These are phyloP conservation scores for Cyclaneusma minus DNA, from an alignment of 2,329 filamentous ascomycete genomes.

Conservation along the genomic window DNA sequence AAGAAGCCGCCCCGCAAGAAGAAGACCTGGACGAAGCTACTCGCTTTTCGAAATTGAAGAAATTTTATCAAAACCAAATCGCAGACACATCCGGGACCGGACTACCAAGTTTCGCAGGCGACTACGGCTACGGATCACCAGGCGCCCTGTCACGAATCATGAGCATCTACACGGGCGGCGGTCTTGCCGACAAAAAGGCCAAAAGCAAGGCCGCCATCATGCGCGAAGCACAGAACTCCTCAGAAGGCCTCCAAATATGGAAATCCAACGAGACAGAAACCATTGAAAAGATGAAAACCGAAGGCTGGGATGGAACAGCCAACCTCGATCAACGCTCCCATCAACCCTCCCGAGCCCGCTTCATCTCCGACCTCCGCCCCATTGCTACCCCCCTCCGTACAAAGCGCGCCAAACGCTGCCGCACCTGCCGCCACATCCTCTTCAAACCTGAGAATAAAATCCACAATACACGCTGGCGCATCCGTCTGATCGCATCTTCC, in stretches of 20 bases:
- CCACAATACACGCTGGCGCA: slow-evolving; percentile 77
- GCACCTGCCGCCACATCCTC: slow-evolving; percentile 84
- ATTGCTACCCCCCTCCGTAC: slow-evolving; percentile 72
- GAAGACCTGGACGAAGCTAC: slow-evolving; percentile 42
- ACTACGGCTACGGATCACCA: slow-evolving; percentile 53
- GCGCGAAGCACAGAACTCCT: slow-evolving; percentile 57
- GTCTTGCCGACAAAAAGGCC: slow-evolving; percentile 44
- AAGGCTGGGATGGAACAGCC: slow-evolving; percentile 49
- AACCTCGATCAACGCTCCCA: slow-evolving; percentile 33
- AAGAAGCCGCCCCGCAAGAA: slow-evolving; percentile 21
- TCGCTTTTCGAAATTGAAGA: slow-evolving; percentile 57
- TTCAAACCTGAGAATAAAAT: slow-evolving; percentile 89
- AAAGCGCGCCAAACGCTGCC: slow-evolving; percentile 87
- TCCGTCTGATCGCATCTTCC: slow-evolving; percentile 73
- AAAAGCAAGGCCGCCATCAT: slow-evolving; percentile 57
- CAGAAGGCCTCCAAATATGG: slow-evolving; percentile 53
- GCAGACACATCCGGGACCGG: slow-evolving; percentile 40
- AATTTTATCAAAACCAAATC: slow-evolving; percentile 72
- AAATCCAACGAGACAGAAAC: slow-evolving; percentile 44
- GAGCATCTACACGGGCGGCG: slow-evolving; percentile 65
- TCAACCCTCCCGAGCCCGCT: slow-evolving; percentile 35
- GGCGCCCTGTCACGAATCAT: slow-evolving; percentile 77
- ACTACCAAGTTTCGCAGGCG: slow-evolving; percentile 37
- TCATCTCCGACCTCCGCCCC: slow-evolving; percentile 63
- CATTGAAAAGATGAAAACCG: slow-evolving; percentile 40